Evolutionary conservation across 345 rosid genomes (phyloP), one percentile per base, ranked within the genome.

Genomic region (Gynandropsis gynandra): DNA sequence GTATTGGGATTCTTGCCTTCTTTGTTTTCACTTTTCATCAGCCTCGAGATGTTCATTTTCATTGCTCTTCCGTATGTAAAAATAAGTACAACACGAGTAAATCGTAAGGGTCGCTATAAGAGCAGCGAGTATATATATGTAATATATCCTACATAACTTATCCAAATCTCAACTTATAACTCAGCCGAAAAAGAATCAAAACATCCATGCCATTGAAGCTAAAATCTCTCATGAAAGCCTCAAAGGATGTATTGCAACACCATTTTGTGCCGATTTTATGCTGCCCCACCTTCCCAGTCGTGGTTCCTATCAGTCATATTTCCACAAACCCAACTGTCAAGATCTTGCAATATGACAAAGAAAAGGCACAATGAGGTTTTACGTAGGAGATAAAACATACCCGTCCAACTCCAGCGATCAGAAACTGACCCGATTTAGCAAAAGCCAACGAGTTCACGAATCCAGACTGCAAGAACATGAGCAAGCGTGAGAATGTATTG

Each of bases 281-380:
- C 58, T 66, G 8, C 89, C 96, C 97, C 97, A 93, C 70, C 97
- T 76, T 67, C 99, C 99, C 7, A 93, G 77, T 12, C 95, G 83
- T 1, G 96, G 89, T 66, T 93, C 99, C 99, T 88, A 76, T 46
- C 29, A 46, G 42, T 57, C 4, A 8, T 7, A 58, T 48, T 5
- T 55, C 33, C 15, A 54, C 47, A 10, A 16, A 33, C 46, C 47
- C 32, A 47, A 32, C 11, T 32, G 15, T 29, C 13, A 27, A 42
- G 37, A 52, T 27, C 21, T 15, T 33, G 54, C 46, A 52, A 1
- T 6, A 15, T 15, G 14, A 38, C 1, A 14, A 8, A 27, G 34
- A 13, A 62, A 18, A 57, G 16, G 3, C 6, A 21, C 44, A 55
- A 52, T 33, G 46, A 16, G 47, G 10, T 24, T 14, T 5, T 5